Percentiles rank a stretch among this genome's conserved stretches.
These are phyloP conservation scores for Cerrena zonata DNA, from an alignment of 1,284 basidiomycete genomes.

Conservation along the genomic window DNA sequence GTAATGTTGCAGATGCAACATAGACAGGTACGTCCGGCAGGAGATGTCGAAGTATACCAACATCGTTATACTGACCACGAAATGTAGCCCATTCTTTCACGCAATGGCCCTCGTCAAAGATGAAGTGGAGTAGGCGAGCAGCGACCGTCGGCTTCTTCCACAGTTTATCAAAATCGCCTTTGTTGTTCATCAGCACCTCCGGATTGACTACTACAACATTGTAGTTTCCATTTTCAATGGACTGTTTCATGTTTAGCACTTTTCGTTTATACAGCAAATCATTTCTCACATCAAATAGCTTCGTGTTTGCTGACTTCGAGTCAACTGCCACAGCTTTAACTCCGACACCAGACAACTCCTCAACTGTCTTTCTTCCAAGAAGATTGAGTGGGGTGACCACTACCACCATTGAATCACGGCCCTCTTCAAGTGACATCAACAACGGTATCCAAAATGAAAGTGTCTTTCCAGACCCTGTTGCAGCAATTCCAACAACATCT, in stretches of 20 bases:
- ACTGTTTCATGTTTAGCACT: slow-evolving; percentile 16
- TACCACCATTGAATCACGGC: slow-evolving; percentile 17
- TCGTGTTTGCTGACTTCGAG: neutral
- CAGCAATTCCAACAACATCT: slow-evolving; percentile 21
- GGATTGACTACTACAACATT: slow-evolving; percentile 30
- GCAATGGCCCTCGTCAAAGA: slow-evolving; percentile 35
- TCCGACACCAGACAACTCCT: neutral
- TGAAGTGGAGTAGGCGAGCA: slow-evolving; percentile 22
- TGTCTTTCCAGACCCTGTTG: slow-evolving; percentile 26
- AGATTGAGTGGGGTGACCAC: neutral
- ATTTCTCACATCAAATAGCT: neutral
- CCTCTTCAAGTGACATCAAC: slow-evolving; percentile 14
- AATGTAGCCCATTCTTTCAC: slow-evolving; percentile 33
- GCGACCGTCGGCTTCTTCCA: slow-evolving; percentile 24
- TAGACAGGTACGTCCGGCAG: slow-evolving; percentile 29
- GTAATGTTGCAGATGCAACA: slow-evolving; percentile 33
- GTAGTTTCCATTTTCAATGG: slow-evolving; percentile 25
- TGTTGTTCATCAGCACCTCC: slow-evolving; percentile 24
- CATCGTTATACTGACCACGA: slow-evolving; percentile 25
- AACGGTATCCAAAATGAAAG: slow-evolving; percentile 29
- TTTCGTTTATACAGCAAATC: neutral
- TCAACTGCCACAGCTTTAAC: neutral
- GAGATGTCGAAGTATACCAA: slow-evolving; percentile 23
- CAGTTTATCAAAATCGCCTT: slow-evolving; percentile 19
- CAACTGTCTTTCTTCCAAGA: neutral